Base-by-base conservation (phyloP, 179 eudicot species). In the Amaranthus tricolor region DNA sequence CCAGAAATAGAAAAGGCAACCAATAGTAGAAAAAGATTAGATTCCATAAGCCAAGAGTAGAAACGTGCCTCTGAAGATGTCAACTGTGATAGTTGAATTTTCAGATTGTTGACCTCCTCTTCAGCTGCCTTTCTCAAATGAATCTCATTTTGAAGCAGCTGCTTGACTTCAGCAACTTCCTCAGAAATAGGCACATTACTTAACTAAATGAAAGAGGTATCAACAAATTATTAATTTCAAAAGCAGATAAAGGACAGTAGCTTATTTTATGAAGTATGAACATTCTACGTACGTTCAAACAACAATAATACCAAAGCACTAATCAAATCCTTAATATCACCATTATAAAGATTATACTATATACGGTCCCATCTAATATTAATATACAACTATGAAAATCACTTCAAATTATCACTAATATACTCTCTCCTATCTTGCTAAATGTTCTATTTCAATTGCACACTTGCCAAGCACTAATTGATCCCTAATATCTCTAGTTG, bases 81-180 rank as follows among this genome's bases (percentile, higher is more conserved):
- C 82, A 76, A 82, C 80, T 80, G 85, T 21, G 70, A 57, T 55
- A 93, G 80, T 76, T 90, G 96, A 84, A 72, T 74, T 79, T 82
- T 93, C 52, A 96, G 88, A 77, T 82, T 81, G 54, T 76, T 66
- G 55, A 87, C 83, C 86, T 96, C 97, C 71, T 85, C 96, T 84
- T 96, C 99, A 54, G 97, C 99, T 52, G 82, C 82, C 82, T 86
- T 90, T 67, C 98, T 81, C 62, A 81, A 74, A 61, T 73, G 76
- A 57, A 67, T 78, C 86, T 93, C 97, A 76, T 86, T 85, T 73
- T 89, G 85, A 81, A 95, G 96, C 84, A 81, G 74, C 75, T 57
- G 79, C 76, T 86, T 90, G 15, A 86, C 77, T 82, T 87, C 90
- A 55, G 81, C 70, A 70, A 88, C 84, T 71, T 93, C 98, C 58